Evolutionary conservation across 176 grass and related monocot species (phyloP), one percentile per base, ranked within the genome.

Genomic region (Paspalum notatum): DNA sequence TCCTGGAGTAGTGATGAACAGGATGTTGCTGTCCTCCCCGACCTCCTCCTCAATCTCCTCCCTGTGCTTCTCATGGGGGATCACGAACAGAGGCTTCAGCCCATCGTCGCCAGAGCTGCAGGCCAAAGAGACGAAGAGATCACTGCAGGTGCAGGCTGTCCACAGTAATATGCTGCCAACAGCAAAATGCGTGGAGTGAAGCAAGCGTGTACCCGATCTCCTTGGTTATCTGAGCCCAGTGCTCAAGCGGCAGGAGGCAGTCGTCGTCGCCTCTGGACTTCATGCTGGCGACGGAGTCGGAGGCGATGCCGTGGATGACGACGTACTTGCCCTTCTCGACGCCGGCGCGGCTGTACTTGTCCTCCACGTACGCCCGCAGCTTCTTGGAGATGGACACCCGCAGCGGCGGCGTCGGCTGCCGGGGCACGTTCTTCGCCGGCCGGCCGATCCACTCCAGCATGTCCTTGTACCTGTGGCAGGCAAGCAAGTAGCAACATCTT

Each of bases 1-100:
- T 24, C 96, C 92, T 12, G 92, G 96, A 12, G 96, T 98, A 62
- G 92, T 98, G 64, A 93, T 89, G 84, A 98, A 93, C 59, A 95
- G 3, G 73, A 95, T 80, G 78, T 25, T 68, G 27, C 92, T 57
- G 18, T 94, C 88, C 26, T 98, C 75, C 1, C 88, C 90, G 12
- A 91, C 84, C 9, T 72, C 48, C 52, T 95, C 95, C 82, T 91
- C 75, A 40, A 98, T 27, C 22, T 98, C 90, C 25, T 98, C 95
- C 20, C 92, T 90, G 82, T 95, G 90, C 83, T 81, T 98, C 86
- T 98, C 90, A 84, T 98, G 90, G 42, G 92, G 92, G 77, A 98
- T 95, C 78, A 98, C 95, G 63, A 98, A 94, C 62, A 98, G 84
- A 68, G 88, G 95, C 88, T 85, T 93, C 38, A 85, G 41, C 13